Evolutionary conservation across 2,329 filamentous ascomycete genomes (phyloP), one percentile per base, ranked within the genome.

Genomic region (Fusarium bulbicola): DNA sequence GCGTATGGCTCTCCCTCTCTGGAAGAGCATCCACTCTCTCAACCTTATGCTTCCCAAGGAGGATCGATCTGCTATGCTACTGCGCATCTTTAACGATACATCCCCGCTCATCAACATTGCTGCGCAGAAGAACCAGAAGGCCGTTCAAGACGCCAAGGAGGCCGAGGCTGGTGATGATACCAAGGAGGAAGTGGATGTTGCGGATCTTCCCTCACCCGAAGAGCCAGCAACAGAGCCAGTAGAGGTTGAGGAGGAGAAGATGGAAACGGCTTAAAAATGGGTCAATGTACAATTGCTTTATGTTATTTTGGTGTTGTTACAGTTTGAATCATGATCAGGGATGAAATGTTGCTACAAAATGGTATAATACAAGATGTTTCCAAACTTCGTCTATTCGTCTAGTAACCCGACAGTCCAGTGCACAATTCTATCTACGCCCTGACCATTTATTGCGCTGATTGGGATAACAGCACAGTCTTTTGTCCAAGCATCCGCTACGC

Each of bases 1-100:
- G 85, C 87, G 90, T 32, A 94, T 98, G 90, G 93, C 95, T 4
- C 87, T 99, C 24, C 96, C 96, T 7, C 85, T 99, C 34, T 99
- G 96, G 96, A 92, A 97, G 83, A 97, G 95, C 80, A 89, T 97
- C 69, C 92, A 95, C 76, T 95, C 93, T 26, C 87, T 98, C 66
- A 99, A 99, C 81, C 89, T 99, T 60, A 99, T 99, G 96, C 87
- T 99, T 79, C 95, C 96, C 56, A 99, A 99, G 85, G 96, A 99
- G 81, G 96, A 99, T 74, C 90, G 96, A 21, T 92, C 91, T 30
- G 96, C 96, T 2, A 97, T 98, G 94, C 85, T 98, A 76, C 86
- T 98, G 72, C 89, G 96, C 28, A 87, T 99, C 68, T 99, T 92
- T 85, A 97, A 98, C 80, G 95, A 98, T 76, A 92, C 92, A 34